Evolutionary conservation across 257 asterid genomes (phyloP).

Genomic region (Mentha longifolia): DNA sequence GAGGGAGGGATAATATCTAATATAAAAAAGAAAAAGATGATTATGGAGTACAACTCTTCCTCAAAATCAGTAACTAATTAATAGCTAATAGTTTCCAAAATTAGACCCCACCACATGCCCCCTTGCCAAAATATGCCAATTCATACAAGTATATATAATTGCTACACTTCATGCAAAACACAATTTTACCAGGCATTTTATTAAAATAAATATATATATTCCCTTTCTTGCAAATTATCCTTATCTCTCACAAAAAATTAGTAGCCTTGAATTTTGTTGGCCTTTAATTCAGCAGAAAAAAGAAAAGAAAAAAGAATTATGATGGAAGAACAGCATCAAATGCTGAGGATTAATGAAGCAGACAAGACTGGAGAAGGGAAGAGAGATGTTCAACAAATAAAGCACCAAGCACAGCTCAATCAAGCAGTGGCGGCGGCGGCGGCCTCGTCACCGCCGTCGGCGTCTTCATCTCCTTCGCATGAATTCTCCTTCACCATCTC

Average conservation of each 20-base stretch:
- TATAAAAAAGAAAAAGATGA: neutral
- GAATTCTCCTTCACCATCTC: conserved; percentile 90
- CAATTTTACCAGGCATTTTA: neutral
- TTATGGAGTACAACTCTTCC: neutral
- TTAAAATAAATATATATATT: neutral
- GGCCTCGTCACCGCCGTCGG: conserved; percentile 44
- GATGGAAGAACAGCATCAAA: conserved; percentile 50
- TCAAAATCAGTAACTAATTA: neutral
- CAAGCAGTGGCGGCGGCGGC: neutral
- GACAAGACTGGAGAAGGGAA: conserved; percentile 8
- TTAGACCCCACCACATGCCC: conserved; percentile 46
- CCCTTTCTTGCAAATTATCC: conserved; percentile 50
- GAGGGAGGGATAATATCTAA: too few relatives aligned
- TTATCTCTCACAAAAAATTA: conserved; percentile 42
- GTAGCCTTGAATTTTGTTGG: conserved; percentile 8
- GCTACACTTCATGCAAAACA: conserved; percentile 34
- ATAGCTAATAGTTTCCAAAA: neutral
- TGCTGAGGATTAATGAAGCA: conserved; percentile 30
- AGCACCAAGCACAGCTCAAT: conserved; percentile 34
- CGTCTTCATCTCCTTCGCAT: conserved; percentile 87
- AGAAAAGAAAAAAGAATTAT: neutral
- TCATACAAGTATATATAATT: conserved; percentile 28
- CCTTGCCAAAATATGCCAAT: conserved; percentile 25
- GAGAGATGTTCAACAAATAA: conserved; percentile 25
- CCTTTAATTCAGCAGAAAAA: neutral